These are phyloP conservation scores for Atalantia buxifolia DNA, from an alignment of 345 rosid species.

Conservation along the genomic window DNA sequence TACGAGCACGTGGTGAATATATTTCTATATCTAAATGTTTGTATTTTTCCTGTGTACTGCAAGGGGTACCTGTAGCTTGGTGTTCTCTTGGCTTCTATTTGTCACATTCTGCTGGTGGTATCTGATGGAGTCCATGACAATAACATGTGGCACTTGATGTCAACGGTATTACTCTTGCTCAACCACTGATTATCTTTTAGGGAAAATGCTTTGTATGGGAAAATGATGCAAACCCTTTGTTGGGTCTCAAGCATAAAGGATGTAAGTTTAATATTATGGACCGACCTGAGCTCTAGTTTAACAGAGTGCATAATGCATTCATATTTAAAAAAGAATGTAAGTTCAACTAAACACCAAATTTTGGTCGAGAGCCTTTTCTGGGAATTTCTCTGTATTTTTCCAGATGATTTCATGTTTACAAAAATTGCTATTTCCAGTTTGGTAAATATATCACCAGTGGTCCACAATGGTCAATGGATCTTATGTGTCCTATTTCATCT, in stretches of 20 bases:
- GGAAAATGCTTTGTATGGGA: neutral
- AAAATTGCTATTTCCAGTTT: neutral
- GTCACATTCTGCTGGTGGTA: conserved; percentile 77
- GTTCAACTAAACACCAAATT: neutral
- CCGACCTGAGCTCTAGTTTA: neutral
- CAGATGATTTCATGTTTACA: neutral
- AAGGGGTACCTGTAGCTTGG: conserved; percentile 74
- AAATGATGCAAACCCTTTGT: neutral
- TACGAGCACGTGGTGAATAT: neutral
- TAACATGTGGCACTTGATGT: conserved; percentile 63
- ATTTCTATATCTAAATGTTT: conserved; percentile 24
- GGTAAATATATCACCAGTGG: neutral
- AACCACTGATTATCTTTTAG: neutral
- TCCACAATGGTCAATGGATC: too few species aligned
- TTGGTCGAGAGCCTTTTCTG: neutral
- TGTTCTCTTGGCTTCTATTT: conserved; percentile 70
- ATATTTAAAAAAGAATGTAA: neutral
- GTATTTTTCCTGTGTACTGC: conserved; percentile 33
- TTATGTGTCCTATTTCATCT: neutral
- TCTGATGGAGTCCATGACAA: conserved; percentile 74
- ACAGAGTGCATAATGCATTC: neutral
- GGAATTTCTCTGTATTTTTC: neutral
- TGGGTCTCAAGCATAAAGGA: neutral
- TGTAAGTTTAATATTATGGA: neutral
- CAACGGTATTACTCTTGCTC: conserved; percentile 43